Evolutionary conservation across 83 land plant genomes (phyloP).

Genomic region (Thuja plicata): DNA sequence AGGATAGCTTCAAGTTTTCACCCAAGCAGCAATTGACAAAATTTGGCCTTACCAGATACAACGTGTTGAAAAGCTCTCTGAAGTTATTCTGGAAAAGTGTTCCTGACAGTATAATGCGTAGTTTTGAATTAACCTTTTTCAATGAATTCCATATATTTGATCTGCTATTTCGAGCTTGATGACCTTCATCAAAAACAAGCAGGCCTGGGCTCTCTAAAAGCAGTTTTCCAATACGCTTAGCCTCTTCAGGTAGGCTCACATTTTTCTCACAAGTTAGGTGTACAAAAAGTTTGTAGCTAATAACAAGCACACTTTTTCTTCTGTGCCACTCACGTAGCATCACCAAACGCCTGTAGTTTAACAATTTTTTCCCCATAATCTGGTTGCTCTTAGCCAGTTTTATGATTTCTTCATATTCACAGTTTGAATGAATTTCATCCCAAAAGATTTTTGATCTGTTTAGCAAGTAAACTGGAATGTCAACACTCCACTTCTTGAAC

Average conservation of each 20-base stretch:
- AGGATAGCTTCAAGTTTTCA: neutral
- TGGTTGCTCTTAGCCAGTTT: conserved; percentile 10
- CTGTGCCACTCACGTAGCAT: conserved; percentile 59
- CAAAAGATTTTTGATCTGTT: conserved; percentile 36
- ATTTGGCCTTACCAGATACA: conserved; percentile 56
- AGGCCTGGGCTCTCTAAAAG: conserved; percentile 61
- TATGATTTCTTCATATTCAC: conserved; percentile 9
- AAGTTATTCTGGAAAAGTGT: conserved; percentile 92
- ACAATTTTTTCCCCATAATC: neutral
- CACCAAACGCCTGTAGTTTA: conserved; percentile 26
- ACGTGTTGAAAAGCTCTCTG: conserved; percentile 65
- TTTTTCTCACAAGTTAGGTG: conserved; percentile 25
- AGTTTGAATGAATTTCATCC: conserved; percentile 20
- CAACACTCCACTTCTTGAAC: conserved; percentile 54
- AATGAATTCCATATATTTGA: conserved; percentile 47
- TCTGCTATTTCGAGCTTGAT: conserved; percentile 48
- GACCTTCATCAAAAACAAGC: conserved; percentile 84
- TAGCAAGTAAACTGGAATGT: conserved; percentile 57
- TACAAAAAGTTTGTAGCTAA: conserved; percentile 63
- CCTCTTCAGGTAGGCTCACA: neutral
- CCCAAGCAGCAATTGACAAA: conserved; percentile 27
- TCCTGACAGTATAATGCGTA: conserved; percentile 80
- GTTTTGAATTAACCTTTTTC: conserved; percentile 43
- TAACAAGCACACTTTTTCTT: conserved; percentile 42
- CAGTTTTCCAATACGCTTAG: conserved; percentile 23